Evolutionary conservation across 177 flowering plant species (phyloP), one percentile per base, ranked within the genome.

Genomic region (Vitis hybrid): DNA sequence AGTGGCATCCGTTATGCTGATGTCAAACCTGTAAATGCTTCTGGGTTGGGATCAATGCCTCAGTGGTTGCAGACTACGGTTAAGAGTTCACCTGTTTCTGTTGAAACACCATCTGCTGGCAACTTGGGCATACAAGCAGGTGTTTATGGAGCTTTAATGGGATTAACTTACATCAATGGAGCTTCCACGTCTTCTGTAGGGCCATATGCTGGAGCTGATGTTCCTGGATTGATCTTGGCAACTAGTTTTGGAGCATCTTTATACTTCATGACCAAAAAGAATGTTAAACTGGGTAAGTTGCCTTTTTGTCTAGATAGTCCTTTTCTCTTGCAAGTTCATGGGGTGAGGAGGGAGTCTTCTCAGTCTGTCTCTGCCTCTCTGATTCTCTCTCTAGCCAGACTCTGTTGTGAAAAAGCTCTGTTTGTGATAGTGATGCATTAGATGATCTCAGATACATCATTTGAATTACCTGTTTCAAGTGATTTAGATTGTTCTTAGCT

Each of bases 211-310:
- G 98, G 93, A 59, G 92, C 94, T 70, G 98, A 95, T 82, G 90
- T 90, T 73, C 94, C 99, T 72, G 98, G 99, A 14, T 77, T 95
- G 55, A 85, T 95, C 69, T 78, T 95, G 60, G 98, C 99, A n/a
- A 72, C 90, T 59, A 84, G 99, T 70, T 93, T 93, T 80, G 99
- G 98, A 52, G 97, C 97, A 64, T 89, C 98, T 68, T 79, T 95
- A 64, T 93, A 90, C 81, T 91, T 95, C 83, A 80, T 94, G 85
- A 91, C 97, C 64, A 91, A 87, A 76, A 93, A 80, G 84, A 93
- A 88, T 58, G 81, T 85, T 39, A 90, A 82, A 68, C 68, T 91
- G 70, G 97, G 99, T 91, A 81, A 70, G 80, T 32, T 50, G 10
- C 30, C 65, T 45, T 58, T 45, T 2, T 6, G 17, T 9, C 21